A percentile compares a stretch with the other conserved stretches of the same genome.
Evolutionary conservation across 176 grass and related monocot species (phyloP).

Genomic region (Cocos nucifera): DNA sequence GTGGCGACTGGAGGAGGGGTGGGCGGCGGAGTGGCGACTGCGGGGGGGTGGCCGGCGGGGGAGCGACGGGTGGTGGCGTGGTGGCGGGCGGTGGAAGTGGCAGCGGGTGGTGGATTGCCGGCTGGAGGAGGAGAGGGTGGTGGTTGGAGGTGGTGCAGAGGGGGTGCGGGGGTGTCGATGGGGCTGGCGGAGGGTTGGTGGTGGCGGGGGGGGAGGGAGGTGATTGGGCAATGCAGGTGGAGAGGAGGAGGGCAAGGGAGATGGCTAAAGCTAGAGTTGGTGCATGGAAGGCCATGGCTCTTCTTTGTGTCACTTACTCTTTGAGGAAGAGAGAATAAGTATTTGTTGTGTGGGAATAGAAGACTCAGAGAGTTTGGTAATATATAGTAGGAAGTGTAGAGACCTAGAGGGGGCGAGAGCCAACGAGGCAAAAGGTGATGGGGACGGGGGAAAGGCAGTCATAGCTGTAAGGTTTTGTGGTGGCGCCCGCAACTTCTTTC

Average conservation of each 20-base stretch:
- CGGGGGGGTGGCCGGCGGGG: constrained; percentile 4
- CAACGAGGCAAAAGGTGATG: no score
- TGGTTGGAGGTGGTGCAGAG: background rate
- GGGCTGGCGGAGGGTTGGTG: background rate
- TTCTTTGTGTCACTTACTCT: no score
- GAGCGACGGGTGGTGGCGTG: constrained; percentile 7
- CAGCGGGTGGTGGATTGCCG: background rate
- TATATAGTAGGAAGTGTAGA: no score
- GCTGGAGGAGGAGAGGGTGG: background rate
- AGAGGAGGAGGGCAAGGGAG: constrained; percentile 19
- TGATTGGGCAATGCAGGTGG: constrained; percentile 25
- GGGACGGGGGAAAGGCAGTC: no score
- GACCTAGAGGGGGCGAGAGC: no score
- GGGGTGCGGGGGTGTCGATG: background rate
- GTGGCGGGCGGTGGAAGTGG: constrained; percentile 1
- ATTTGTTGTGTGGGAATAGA: no score
- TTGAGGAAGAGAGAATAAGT: no score
- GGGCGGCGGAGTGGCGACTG: constrained; percentile 22
- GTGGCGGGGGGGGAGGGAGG: background rate
- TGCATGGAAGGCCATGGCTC: constrained; percentile 13
- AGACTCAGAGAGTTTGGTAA: no score
- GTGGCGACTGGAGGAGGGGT: constrained; percentile 11
- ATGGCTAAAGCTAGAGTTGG: constrained; percentile 28
- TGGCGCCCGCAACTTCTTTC: no score
- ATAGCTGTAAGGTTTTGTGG: no score